Base-by-base conservation (phyloP, 495 filamentous ascomycete species). In the Xylaria curta region DNA sequence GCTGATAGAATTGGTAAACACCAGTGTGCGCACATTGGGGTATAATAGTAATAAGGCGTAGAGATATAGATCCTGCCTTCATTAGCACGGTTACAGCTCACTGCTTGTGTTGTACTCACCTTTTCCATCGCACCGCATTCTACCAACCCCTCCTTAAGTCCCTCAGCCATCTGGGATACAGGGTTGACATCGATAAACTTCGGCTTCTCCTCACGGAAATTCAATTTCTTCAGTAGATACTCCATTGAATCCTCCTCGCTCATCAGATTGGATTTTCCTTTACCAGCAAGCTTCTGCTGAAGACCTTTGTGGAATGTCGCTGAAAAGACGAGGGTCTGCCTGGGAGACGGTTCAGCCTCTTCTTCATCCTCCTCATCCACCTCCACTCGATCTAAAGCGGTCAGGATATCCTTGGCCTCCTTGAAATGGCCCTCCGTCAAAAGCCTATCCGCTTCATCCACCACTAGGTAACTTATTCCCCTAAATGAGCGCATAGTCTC, bases 1-100 rank as follows among this genome's bases (percentile, higher is more conserved):
- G 74, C 91, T 91, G 76, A 99, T 97, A 10, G 95, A 97, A 83
- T 99, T 99, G 46, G 94, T 92, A 80, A 99, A 98, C 24, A 99
- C 88, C 2, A 98, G 85, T 3, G 93, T 92, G 31, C 93, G 91
- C 66, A 87, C 87, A 47, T 91, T 91, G 28, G 94, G 90, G 73
- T 97, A 90, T 72, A 96, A 90, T 4, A 98, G 87, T 15, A 98
- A 85, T 38, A 97, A 85, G 0, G 94, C 87, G 81, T 98, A 98
- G 64, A 98, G 90, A 76, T 95, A 98, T 58, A 99, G 89, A 80
- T 99, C 96, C 87, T 93, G 62, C 0, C 4, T 31, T 3, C 15
- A 21, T 72, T 68, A 72, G 70, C 47, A 62, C 46, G 8, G 44
- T n/a, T 13, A n/a, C 46, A 38, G 6, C 3, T 9, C 36, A 38